These are phyloP conservation scores for Solanum chiquidenum DNA, from an alignment of 257 asterid species.

Conservation along the genomic window DNA sequence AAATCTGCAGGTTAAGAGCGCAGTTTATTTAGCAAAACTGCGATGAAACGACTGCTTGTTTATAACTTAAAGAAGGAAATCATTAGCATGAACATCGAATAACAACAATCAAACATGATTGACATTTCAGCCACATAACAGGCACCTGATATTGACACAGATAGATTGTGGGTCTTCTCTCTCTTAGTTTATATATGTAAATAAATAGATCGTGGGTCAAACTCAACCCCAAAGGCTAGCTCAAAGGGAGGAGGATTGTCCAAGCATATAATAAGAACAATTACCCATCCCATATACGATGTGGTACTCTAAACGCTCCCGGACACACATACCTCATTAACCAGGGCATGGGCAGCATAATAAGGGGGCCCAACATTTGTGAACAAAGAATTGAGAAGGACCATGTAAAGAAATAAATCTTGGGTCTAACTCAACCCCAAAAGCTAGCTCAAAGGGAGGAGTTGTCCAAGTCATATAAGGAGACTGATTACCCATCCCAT, in stretches of 20 bases:
- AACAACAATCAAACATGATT: not conserved
- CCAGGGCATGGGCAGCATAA: not conserved
- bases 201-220: not conserved
- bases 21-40: not conserved
- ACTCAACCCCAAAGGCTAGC: not conserved
- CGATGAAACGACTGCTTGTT: not conserved
- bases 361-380: not conserved
- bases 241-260: not conserved
- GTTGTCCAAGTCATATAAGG: not conserved
- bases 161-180: not conserved
- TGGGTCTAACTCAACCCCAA: not conserved
- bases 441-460: not conserved
- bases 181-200: not conserved
- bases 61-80: not conserved
- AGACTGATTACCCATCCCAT: not conserved
- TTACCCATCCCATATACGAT: not conserved
- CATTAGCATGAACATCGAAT: not conserved
- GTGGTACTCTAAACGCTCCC: not conserved
- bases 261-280: not conserved
- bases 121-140: not conserved
- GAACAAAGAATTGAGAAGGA: not conserved
- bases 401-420: not conserved
- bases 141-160: not conserved
- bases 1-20: constrained; percentile 48
- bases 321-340: not conserved